These are phyloP conservation scores for Fraxinus albicans DNA, from an alignment of 305 asterid genomes.

Conservation along the genomic window DNA sequence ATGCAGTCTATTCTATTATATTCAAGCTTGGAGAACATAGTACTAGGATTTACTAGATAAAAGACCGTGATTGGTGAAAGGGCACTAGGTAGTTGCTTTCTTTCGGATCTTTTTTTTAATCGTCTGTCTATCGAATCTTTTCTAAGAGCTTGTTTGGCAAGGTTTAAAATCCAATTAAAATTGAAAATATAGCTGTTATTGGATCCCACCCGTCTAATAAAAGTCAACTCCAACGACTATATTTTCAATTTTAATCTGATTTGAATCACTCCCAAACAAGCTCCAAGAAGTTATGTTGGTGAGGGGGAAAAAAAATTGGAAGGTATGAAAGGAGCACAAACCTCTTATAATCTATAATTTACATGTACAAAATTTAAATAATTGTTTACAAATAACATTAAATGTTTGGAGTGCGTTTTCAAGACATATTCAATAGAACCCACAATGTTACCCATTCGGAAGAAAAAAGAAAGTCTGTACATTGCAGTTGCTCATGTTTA, in stretches of 20 bases:
- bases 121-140: background rate
- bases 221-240: no score
- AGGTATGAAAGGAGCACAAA: background rate
- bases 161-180: no score
- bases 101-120: background rate
- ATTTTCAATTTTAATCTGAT: no score
- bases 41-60: background rate
- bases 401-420: background rate
- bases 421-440: background rate
- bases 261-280: no score
- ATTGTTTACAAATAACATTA: no score
- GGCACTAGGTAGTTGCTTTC: background rate
- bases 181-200: no score
- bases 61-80: background rate
- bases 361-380: no score
- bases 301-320: background rate
- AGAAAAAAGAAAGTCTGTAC: background rate
- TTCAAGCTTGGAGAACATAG: background rate
- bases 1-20: no score
- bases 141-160: background rate
- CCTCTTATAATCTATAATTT: background rate
- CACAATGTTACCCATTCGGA: background rate
- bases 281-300: no score
- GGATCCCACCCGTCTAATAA: no score
- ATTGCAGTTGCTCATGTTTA: background rate